Evolutionary conservation across 345 rosid species (phyloP).

Genomic region (Euphorbia pulcherrima): DNA sequence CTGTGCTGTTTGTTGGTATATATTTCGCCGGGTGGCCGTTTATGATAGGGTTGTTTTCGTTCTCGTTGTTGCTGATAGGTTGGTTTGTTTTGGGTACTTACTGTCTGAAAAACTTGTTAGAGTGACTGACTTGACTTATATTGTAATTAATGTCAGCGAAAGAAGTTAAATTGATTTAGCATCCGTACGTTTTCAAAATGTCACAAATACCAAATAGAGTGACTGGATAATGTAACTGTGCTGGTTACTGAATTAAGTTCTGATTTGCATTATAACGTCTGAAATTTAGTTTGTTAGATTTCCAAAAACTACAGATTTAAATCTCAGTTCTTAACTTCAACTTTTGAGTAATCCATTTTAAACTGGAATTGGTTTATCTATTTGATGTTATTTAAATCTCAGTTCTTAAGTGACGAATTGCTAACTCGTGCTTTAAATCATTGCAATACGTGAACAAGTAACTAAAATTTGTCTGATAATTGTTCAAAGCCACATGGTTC

Average conservation of each 20-base stretch:
- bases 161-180: conserved; percentile 2
- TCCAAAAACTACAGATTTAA: too few relatives aligned
- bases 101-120: conserved; percentile 50
- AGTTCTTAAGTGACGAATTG: too few relatives aligned
- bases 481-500: too few relatives aligned
- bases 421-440: too few relatives aligned
- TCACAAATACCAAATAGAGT: conserved; percentile 12
- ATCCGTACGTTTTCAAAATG: conserved; percentile 15
- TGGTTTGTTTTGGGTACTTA: conserved; percentile 75
- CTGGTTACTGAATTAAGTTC: conserved; percentile 13
- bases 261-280: too few relatives aligned
- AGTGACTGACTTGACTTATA: conserved; percentile 43
- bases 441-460: too few relatives aligned
- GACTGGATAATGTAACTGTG: conserved; percentile 5
- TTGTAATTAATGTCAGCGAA: conserved; percentile 1
- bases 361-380: too few relatives aligned
- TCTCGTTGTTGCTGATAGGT: conserved; percentile 53
- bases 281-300: too few relatives aligned
- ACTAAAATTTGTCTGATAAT: too few relatives aligned
- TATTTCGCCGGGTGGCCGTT: conserved; percentile 74
- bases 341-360: too few relatives aligned
- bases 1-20: conserved; percentile 56
- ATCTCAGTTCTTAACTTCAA: too few relatives aligned
- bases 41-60: conserved; percentile 59
- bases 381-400: too few relatives aligned